Evolutionary conservation across 306 rosid species (phyloP), one percentile per base, ranked within the genome.

Genomic region (Corylus avellana): DNA sequence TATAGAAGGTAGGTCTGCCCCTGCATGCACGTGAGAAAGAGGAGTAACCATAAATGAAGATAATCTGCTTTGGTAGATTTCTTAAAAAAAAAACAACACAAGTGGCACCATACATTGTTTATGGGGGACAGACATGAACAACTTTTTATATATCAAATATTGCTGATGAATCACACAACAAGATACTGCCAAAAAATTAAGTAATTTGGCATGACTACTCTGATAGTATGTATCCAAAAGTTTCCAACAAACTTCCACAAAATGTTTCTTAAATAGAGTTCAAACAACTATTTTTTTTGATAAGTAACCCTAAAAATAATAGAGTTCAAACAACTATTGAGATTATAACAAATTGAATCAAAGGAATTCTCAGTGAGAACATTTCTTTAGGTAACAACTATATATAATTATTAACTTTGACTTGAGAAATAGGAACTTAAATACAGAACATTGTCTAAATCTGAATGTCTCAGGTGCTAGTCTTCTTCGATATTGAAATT

Each of bases 341-440:
- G 64, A 20, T 63, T 42, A 22, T 18, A 68, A 75, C 42, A 80
- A 37, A 55, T 50, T 27, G 51, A 74, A 75, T 54, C 68, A 69
- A 75, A 70, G 48, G 37, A 27, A 14, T 44, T 29, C 17, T 80
- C 29, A 17, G 14, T 57, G 8, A 75, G 37, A 68, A 14, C 18
- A 64, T 73, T 20, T 58, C 18, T 58, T 68, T 32, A 58, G n/a
- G 29, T 73, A 63, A 20, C 16, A 3, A 73, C 58, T 12, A 42
- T 39, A n/a, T 5, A 14, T 42, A 64, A 35, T 67, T 67, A 27
- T 17, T 67, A 39, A 42, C 50, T 39, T 67, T 18, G 27, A 67
- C 27, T 18, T 42, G 27, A 8, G 29, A 67, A 49, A 10, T 67
- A 17, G 51, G 39, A 35, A 37, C 70, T 35, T 9, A 39, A 22